These are phyloP conservation scores for Penicillium flavigenum DNA, from an alignment of 495 filamentous ascomycete species.

Conservation along the genomic window DNA sequence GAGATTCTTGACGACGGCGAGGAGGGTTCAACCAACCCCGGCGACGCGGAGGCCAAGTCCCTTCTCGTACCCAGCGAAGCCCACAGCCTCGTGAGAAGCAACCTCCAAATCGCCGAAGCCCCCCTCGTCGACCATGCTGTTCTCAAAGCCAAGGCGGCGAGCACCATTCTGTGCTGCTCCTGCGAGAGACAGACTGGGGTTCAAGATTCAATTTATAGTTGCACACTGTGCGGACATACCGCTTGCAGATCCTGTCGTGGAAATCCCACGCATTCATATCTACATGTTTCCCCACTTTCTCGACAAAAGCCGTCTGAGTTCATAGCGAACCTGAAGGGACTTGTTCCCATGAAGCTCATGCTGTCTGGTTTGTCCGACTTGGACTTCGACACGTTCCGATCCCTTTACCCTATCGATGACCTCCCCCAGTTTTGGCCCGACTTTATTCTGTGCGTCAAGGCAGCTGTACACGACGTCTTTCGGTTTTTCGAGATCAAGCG, in stretches of 20 bases:
- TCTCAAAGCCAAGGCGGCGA: conserved; percentile 28
- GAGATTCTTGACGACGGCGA: conserved; percentile 31
- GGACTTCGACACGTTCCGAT: conserved; percentile 25
- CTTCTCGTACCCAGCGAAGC: conserved; percentile 9
- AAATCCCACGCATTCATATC: conserved; percentile 56
- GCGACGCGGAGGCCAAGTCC: conserved; percentile 7
- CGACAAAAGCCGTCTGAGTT: conserved; percentile 51
- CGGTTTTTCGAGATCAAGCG: conserved; percentile 48
- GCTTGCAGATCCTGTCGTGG: conserved; percentile 56
- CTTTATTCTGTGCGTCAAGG: conserved; percentile 34
- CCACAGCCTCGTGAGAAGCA: conserved; percentile 11
- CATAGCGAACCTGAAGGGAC: conserved; percentile 39
- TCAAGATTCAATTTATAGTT: conserved; percentile 43
- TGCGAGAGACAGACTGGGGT: conserved; percentile 56
- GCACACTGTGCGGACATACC: conserved; percentile 55
- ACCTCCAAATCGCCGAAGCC: conserved; percentile 9
- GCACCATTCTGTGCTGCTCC: conserved; percentile 49
- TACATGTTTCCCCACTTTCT: conserved; percentile 14
- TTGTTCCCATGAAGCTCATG: conserved; percentile 49
- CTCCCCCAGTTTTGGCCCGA: conserved; percentile 33
- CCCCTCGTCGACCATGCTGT: conserved; percentile 5
- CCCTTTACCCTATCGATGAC: conserved; percentile 7
- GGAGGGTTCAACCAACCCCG: conserved; percentile 4
- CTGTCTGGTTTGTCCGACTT: conserved; percentile 35
- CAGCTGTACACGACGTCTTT: conserved; percentile 42